Conservation (phyloP, 345 rosid genomes). For the Eutrema heterophyllum region DNA sequence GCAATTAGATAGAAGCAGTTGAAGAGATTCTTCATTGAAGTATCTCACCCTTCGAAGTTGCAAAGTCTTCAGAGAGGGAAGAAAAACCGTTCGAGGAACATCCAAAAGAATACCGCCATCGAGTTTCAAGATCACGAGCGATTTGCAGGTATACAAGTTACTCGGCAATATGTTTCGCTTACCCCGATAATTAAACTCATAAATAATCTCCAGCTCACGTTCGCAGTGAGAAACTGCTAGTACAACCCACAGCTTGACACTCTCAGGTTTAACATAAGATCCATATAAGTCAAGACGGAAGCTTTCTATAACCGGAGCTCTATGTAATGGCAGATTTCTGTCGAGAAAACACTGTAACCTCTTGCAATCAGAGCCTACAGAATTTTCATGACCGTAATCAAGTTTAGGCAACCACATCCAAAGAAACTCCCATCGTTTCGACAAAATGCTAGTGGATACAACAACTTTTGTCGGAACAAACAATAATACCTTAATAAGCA, state of each 20-base stretch:
- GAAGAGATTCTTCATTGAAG: background rate
- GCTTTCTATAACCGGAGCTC: background rate
- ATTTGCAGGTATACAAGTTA: background rate
- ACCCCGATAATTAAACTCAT: accelerated
- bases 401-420: conserved; percentile 19
- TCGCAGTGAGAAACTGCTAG: background rate
- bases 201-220: background rate
- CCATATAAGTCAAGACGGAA: background rate
- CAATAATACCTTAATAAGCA: conserved; percentile 1
- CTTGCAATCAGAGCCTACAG: background rate
- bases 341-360: background rate
- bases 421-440: conserved; percentile 12
- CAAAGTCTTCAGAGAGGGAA: background rate
- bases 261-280: background rate
- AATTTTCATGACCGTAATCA: background rate
- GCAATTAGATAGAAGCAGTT: background rate
- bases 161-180: background rate
- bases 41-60: background rate
- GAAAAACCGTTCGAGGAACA: background rate
- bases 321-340: background rate
- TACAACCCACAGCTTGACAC: background rate
- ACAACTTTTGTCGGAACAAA: conserved; percentile 1
- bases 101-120: background rate
- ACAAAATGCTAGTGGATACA: conserved; percentile 12
- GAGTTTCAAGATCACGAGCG: background rate